These are phyloP conservation scores for Inosperma sp. DNA, from an alignment of 768 basidiomycete species.

Conservation along the genomic window DNA sequence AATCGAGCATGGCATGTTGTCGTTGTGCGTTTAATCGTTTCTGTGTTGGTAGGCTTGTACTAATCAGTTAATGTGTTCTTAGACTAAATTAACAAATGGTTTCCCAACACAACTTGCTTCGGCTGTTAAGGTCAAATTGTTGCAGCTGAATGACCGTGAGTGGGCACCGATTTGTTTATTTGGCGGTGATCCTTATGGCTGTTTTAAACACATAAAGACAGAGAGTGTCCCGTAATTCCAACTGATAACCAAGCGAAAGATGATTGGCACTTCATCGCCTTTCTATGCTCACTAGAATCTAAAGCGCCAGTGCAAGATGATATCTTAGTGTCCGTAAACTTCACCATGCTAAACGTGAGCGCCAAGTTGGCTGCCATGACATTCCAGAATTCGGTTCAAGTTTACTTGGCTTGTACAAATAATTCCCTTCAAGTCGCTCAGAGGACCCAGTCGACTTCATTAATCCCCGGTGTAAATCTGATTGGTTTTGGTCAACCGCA, in stretches of 20 bases:
- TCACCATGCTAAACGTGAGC: conserved; percentile 2
- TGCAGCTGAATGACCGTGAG: too few species aligned
- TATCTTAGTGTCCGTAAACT: conserved; percentile 5
- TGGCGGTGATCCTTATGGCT: too few species aligned
- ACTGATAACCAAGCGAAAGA: neutral
- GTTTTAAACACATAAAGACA: too few species aligned
- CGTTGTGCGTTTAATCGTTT: conserved; percentile 2
- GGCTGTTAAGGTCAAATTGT: too few species aligned
- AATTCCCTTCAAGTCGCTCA: neutral
- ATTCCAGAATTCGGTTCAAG: conserved; percentile 3
- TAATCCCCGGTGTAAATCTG: conserved; percentile 2
- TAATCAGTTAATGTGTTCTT: too few species aligned
- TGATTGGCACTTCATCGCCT: neutral
- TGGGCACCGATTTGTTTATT: too few species aligned
- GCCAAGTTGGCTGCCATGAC: neutral
- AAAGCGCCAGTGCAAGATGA: neutral
- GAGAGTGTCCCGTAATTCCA: too few species aligned
- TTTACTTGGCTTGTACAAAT: neutral
- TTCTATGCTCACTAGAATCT: neutral
- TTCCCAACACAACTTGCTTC: too few species aligned
- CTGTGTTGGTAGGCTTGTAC: neutral
- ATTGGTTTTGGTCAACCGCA: neutral
- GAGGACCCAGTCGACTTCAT: neutral
- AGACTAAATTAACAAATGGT: too few species aligned
- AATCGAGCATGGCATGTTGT: conserved; percentile 5